Evolutionary conservation across 140 eudicot species (phyloP).

Genomic region (Ambrosia hybrid): DNA sequence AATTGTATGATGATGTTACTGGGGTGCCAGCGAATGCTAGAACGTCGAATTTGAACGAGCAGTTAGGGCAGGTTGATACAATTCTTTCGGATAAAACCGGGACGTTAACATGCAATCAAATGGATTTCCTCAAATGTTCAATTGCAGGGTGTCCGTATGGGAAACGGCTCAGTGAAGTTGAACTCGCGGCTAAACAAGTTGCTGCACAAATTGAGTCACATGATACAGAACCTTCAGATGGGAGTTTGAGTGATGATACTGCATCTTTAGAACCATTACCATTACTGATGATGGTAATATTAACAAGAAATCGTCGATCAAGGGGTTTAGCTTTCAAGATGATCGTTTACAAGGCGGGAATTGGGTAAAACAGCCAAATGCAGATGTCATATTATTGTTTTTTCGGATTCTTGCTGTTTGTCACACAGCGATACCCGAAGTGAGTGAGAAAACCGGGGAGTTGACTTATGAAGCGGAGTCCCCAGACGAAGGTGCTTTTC

Average conservation of each 20-base stretch:
- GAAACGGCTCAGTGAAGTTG: conserved; percentile 54
- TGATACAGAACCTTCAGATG: no score
- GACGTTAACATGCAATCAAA: conserved; percentile 63
- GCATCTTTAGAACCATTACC: conserved; percentile 15
- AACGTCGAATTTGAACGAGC: conserved; percentile 67
- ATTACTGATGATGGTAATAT: conserved; percentile 31
- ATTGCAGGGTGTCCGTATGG: conserved; percentile 66
- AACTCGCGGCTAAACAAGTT: conserved; percentile 39
- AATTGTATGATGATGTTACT: conserved; percentile 54
- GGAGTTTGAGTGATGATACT: no score
- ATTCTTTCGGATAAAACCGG: conserved; percentile 74
- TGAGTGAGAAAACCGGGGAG: conserved; percentile 47
- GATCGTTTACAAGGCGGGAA: conserved; percentile 45
- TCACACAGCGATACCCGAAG: conserved; percentile 66
- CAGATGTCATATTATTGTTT: conserved; percentile 48
- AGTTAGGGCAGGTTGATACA: conserved; percentile 70
- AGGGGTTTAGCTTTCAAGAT: conserved; percentile 67
- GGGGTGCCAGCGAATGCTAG: conserved; percentile 58
- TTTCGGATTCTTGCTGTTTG: conserved; percentile 65
- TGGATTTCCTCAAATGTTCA: conserved; percentile 70
- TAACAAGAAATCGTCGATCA: conserved; percentile 15
- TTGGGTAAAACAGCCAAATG: conserved; percentile 54
- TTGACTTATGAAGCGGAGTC: conserved; percentile 70
- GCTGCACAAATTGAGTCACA: no score
- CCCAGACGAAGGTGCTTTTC: conserved; percentile 71